Evolutionary conservation across 2,329 filamentous ascomycete genomes (phyloP).

Genomic region (Aspergillus uvarum): DNA sequence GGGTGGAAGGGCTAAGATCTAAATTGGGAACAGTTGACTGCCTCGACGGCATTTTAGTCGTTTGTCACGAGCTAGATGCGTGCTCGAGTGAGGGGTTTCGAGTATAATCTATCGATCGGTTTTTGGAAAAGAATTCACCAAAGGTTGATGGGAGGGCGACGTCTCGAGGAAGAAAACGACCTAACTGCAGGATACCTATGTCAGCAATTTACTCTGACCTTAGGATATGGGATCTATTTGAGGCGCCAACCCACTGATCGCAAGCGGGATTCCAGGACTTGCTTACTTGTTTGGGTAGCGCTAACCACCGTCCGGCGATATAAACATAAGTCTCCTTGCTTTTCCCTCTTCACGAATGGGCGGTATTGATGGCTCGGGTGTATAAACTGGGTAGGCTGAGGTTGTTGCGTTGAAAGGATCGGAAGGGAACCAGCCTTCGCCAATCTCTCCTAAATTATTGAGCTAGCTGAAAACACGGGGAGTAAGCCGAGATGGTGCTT

Average conservation of each 20-base stretch:
- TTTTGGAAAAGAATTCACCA: background rate
- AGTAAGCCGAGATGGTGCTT: background rate
- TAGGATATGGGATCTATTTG: background rate
- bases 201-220: background rate
- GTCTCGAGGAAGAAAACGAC: background rate
- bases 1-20: constrained; percentile 36
- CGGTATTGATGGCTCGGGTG: background rate
- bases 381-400: background rate
- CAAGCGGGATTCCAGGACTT: background rate
- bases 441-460: constrained; percentile 17
- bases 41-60: constrained; percentile 38
- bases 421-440: constrained; percentile 26
- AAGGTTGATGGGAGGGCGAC: background rate
- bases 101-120: background rate
- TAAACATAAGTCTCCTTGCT: background rate
- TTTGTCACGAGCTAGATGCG: constrained; percentile 14
- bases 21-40: constrained; percentile 39
- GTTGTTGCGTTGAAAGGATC: constrained; percentile 14
- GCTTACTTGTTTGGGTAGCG: background rate
- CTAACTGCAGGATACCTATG: background rate
- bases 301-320: background rate
- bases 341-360: background rate
- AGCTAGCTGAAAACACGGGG: background rate
- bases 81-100: background rate
- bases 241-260: background rate